phyloP scores from a whole-genome alignment of 2,329 filamentous ascomycete genomes.

The Aureobasidium sp. region DNA sequence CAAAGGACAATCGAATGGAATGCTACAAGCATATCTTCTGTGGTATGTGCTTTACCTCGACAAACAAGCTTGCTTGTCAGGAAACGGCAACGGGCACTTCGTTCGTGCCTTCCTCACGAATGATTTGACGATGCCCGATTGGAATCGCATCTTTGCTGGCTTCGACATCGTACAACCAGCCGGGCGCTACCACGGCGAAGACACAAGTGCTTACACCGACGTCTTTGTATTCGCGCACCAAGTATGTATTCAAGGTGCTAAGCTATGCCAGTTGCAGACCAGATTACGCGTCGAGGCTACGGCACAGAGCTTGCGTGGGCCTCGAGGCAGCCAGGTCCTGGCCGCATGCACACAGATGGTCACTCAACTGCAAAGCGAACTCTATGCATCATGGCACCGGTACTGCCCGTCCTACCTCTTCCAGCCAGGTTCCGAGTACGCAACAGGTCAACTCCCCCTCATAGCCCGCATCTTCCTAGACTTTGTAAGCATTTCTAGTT shows the following conservation, averaged over 20 bases:
- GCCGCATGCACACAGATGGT: constrained; percentile 22
- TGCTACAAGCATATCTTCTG: constrained; percentile 45
- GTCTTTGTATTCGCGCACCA: constrained; percentile 41
- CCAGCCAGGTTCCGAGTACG: constrained; percentile 17
- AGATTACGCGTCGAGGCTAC: constrained; percentile 33
- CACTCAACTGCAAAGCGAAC: constrained; percentile 24
- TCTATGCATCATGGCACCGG: constrained; percentile 24
- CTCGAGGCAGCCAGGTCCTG: constrained; percentile 1
- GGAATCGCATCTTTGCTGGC: not conserved
- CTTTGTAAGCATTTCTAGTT: constrained; percentile 33
- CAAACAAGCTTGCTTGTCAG: constrained; percentile 45
- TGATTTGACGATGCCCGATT: constrained; percentile 1
- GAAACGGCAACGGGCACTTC: constrained; percentile 9
- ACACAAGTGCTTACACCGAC: constrained; percentile 23
- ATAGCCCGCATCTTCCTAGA: constrained; percentile 31
- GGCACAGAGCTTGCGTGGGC: not conserved
- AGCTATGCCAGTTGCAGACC: constrained; percentile 38
- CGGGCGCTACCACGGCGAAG: not conserved
- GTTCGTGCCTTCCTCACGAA: constrained; percentile 13
- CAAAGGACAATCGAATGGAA: constrained; percentile 27
- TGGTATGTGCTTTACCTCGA: constrained; percentile 51
- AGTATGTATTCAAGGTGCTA: constrained; percentile 38
- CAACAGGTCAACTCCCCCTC: constrained; percentile 27
- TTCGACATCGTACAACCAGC: not conserved
- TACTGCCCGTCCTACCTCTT: constrained; percentile 24